A percentile compares a stretch with the other conserved stretches of the same genome.
phyloP scores from a whole-genome alignment of 2,329 filamentous ascomycete species.

The Teratosphaeria zuluensis region DNA sequence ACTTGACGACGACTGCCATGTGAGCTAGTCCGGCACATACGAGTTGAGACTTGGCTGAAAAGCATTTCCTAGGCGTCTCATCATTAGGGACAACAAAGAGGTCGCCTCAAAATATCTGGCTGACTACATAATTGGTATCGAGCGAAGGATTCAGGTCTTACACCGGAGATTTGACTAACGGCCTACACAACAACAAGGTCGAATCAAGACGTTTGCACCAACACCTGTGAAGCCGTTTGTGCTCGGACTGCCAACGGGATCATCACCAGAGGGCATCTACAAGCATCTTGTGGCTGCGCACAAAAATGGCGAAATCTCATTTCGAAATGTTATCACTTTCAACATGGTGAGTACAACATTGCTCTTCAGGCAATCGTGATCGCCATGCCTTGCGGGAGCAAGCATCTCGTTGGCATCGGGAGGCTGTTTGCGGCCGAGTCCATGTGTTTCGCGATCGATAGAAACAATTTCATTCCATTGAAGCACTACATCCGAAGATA shows the following conservation, averaged over 20 bases:
- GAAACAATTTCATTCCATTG: not conserved
- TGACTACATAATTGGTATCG: slow-evolving; percentile 63
- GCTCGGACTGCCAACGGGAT: slow-evolving; percentile 73
- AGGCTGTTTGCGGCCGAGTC: not conserved
- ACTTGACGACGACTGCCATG: not conserved
- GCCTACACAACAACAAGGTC: slow-evolving; percentile 38
- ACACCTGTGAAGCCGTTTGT: slow-evolving; percentile 67
- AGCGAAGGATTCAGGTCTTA: not conserved
- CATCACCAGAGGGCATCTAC: slow-evolving; percentile 70
- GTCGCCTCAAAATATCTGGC: slow-evolving; percentile 67
- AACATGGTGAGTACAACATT: slow-evolving; percentile 57
- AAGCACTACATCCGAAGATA: not conserved
- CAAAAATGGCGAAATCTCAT: slow-evolving; percentile 67
- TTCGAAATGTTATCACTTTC: slow-evolving; percentile 82
- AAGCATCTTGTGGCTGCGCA: slow-evolving; percentile 61
- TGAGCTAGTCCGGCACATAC: not conserved
- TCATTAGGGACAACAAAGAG: slow-evolving; percentile 64
- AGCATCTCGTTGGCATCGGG: not conserved
- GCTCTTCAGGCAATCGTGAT: not conserved
- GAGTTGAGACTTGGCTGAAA: not conserved
- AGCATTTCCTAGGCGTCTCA: slow-evolving; percentile 58
- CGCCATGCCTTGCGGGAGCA: not conserved
- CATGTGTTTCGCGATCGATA: not conserved
- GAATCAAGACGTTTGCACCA: slow-evolving; percentile 68
- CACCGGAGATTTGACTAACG: not conserved